phyloP scores from a whole-genome alignment of 2,329 filamentous ascomycete species.

The Ophidiomyces ophidiicola region DNA sequence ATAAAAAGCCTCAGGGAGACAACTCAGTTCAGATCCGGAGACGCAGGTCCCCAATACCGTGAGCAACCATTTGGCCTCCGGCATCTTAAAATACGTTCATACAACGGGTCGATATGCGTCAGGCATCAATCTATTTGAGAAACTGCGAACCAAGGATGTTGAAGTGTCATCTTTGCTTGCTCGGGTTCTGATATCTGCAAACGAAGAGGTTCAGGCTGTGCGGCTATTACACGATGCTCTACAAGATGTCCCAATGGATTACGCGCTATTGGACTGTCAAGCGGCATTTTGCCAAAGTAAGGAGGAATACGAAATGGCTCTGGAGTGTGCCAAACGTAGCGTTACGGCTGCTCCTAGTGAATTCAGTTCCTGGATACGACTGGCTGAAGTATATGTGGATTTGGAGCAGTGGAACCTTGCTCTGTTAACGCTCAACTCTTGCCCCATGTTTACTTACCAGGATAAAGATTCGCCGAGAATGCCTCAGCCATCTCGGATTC shows the following conservation, averaged over 20 bases:
- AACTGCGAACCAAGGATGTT: conserved; percentile 76
- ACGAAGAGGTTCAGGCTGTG: conserved; percentile 94
- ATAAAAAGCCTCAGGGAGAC: conserved; percentile 59
- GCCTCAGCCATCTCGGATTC: conserved; percentile 81
- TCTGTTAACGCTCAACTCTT: conserved; percentile 89
- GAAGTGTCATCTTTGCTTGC: conserved; percentile 89
- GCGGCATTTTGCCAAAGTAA: conserved; percentile 85
- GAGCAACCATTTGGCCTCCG: conserved; percentile 89
- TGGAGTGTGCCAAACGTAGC: conserved; percentile 86
- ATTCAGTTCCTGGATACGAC: conserved; percentile 88
- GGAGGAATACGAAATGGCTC: conserved; percentile 70
- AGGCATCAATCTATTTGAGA: conserved; percentile 95
- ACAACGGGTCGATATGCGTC: conserved; percentile 91
- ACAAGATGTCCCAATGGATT: conserved; percentile 91
- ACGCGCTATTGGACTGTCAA: conserved; percentile 88
- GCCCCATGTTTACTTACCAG: conserved; percentile 99
- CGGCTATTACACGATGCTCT: conserved; percentile 76
- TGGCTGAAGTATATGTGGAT: conserved; percentile 86
- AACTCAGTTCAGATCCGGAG: conserved; percentile 89
- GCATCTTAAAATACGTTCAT: conserved; percentile 84
- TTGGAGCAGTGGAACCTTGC: conserved; percentile 96
- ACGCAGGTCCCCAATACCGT: conserved; percentile 96
- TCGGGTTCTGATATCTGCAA: conserved; percentile 82
- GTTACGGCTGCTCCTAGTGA: conserved; percentile 93
- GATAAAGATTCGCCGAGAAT: conserved; percentile 93